A percentile compares a stretch with the other conserved stretches of the same genome.
Conservation (phyloP, 441 rosid genomes). For the Geranium incanum region DNA sequence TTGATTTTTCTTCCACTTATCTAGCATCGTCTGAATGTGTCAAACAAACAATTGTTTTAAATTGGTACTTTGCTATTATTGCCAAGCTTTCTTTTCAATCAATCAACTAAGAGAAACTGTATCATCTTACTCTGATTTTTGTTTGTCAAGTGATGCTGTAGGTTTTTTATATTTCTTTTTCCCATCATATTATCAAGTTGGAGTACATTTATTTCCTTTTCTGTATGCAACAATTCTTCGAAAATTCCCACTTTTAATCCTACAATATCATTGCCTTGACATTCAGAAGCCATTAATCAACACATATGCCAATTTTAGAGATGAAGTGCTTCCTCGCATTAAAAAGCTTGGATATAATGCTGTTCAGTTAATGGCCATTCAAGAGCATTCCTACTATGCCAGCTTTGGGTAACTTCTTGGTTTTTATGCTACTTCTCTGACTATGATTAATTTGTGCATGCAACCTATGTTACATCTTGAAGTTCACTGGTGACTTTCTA, state of each 20-base stretch:
- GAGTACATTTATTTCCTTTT: neutral
- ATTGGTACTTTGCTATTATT: neutral
- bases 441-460: neutral
- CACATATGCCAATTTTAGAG: slow-evolving; percentile 84
- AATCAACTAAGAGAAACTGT: neutral
- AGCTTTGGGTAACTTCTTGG: slow-evolving; percentile 78
- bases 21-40: neutral
- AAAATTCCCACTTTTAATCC: slow-evolving; percentile 13
- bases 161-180: neutral
- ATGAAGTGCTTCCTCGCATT: slow-evolving; percentile 91
- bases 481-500: slow-evolving; percentile 13
- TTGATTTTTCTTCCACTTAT: slow-evolving; percentile 4
- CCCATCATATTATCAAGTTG: neutral
- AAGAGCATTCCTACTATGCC: slow-evolving; percentile 94
- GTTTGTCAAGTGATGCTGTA: neutral
- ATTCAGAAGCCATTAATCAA: slow-evolving; percentile 81
- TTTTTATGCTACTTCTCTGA: slow-evolving; percentile 12
- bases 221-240: slow-evolving; percentile 9
- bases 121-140: neutral
- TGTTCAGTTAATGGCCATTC: slow-evolving; percentile 97
- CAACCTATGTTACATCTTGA: neutral
- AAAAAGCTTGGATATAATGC: slow-evolving; percentile 91
- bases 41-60: neutral
- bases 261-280: slow-evolving; percentile 19
- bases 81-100: neutral